These are phyloP conservation scores for Phytopythium cucurbitacearum DNA, from an alignment of 352 stramenopile genomes.

Conservation along the genomic window DNA sequence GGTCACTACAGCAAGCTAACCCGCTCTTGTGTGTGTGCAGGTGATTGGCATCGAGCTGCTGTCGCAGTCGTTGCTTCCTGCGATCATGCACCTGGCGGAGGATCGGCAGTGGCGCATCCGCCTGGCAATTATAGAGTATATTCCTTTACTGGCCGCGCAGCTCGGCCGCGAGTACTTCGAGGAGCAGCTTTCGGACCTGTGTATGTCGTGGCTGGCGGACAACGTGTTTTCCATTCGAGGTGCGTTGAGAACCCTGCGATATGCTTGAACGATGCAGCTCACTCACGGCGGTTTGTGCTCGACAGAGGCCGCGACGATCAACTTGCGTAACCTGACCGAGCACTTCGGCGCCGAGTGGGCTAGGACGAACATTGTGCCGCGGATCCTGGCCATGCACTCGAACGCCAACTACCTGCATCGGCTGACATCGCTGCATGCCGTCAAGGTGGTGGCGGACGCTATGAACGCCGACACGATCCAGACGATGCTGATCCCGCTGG, in stretches of 20 bases:
- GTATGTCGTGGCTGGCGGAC: slow-evolving; percentile 96
- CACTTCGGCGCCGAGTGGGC: slow-evolving; percentile 97
- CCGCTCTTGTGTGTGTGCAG: slow-evolving; percentile 14
- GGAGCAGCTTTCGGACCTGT: slow-evolving; percentile 92
- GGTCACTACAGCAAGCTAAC: no score
- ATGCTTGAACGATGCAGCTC: neutral
- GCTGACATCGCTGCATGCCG: slow-evolving; percentile 88
- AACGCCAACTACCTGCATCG: slow-evolving; percentile 94
- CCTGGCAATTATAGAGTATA: slow-evolving; percentile 98
- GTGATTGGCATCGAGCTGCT: slow-evolving; percentile 97
- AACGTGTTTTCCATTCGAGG: slow-evolving; percentile 96
- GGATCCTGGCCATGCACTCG: slow-evolving; percentile 91
- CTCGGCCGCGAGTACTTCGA: slow-evolving; percentile 96
- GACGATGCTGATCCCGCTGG: slow-evolving; percentile 89
- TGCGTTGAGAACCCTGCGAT: slow-evolving; percentile 1
- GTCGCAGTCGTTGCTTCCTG: slow-evolving; percentile 94
- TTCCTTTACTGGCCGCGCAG: slow-evolving; percentile 94
- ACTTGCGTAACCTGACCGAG: slow-evolving; percentile 92
- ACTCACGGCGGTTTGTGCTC: neutral
- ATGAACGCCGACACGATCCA: slow-evolving; percentile 75
- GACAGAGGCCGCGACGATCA: slow-evolving; percentile 91
- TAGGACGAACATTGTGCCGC: slow-evolving; percentile 91
- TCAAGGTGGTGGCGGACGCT: slow-evolving; percentile 79
- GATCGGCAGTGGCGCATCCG: slow-evolving; percentile 99
- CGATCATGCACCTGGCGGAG: slow-evolving; percentile 97